phyloP scores from a whole-genome alignment of 148 eudicot species.

The Camellia sinensis region DNA sequence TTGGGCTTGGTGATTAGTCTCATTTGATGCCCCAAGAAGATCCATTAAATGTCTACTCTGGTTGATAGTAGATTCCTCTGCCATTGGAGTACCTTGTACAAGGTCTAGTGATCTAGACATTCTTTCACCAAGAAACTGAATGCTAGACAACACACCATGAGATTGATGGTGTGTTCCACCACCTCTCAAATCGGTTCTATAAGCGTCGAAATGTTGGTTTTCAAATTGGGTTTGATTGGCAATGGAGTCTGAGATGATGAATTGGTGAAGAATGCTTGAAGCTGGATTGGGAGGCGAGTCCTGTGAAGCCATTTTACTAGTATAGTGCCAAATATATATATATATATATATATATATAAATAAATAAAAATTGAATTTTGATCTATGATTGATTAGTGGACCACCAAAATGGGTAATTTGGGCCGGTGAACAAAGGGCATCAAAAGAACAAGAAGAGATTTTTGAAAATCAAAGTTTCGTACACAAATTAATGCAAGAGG shows the following conservation, averaged over 20 bases:
- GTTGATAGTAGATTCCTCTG: constrained; percentile 39
- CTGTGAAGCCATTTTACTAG: constrained; percentile 62
- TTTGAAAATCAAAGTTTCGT: not conserved
- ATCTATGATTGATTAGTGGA: too few relatives aligned
- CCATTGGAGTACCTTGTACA: constrained; percentile 32
- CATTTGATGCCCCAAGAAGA: constrained; percentile 54
- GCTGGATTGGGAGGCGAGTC: constrained; percentile 47
- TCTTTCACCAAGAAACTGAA: constrained; percentile 55
- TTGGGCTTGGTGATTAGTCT: constrained; percentile 33
- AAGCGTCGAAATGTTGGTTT: constrained; percentile 55
- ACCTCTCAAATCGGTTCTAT: not conserved
- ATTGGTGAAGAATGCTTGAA: constrained; percentile 62
- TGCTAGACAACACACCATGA: constrained; percentile 25
- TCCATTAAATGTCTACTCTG: constrained; percentile 53
- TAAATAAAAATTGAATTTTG: too few relatives aligned
- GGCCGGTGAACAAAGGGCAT: constrained; percentile 10
- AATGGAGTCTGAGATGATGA: constrained; percentile 47
- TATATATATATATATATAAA: too few relatives aligned
- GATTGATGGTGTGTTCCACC: constrained; percentile 15
- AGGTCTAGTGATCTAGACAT: constrained; percentile 51
- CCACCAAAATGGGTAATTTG: not conserved
- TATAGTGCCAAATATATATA: not conserved
- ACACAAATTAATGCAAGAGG: not conserved
- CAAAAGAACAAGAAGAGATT: not conserved
- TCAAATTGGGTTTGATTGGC: constrained; percentile 43